These are phyloP conservation scores for Phialophora verrucosa DNA, from an alignment of 2,329 filamentous ascomycete species.

Conservation along the genomic window DNA sequence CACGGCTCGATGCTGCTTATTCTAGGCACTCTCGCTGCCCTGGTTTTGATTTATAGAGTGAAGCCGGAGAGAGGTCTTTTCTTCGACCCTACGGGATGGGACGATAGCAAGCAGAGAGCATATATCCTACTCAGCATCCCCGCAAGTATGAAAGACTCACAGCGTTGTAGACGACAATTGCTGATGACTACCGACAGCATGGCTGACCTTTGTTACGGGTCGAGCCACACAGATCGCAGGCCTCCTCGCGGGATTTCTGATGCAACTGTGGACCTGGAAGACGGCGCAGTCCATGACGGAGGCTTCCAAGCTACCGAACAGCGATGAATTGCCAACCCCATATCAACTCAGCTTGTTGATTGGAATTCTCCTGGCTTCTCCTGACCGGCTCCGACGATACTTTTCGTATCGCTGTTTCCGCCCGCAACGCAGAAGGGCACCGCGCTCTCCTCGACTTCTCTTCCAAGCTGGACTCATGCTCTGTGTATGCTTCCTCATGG, in stretches of 20 bases:
- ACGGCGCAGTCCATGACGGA: slow-evolving; percentile 19
- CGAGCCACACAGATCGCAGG: slow-evolving; percentile 22
- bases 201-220: slow-evolving; percentile 23
- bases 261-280: slow-evolving; percentile 26
- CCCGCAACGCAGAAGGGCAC: slow-evolving; percentile 12
- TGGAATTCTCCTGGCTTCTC: slow-evolving; percentile 21
- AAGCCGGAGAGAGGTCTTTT: slow-evolving; percentile 16
- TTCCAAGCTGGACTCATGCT: slow-evolving; percentile 15
- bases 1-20: slow-evolving; percentile 15
- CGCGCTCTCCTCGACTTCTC: slow-evolving; percentile 14
- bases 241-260: slow-evolving; percentile 23
- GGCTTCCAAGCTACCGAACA: neutral
- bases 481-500: slow-evolving; percentile 13
- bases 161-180: neutral
- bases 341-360: slow-evolving; percentile 27
- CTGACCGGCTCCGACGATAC: slow-evolving; percentile 20
- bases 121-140: slow-evolving; percentile 2
- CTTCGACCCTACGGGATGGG: slow-evolving; percentile 14
- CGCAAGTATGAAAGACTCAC: slow-evolving; percentile 2
- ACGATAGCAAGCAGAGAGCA: neutral
- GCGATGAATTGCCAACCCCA: slow-evolving; percentile 16
- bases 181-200: slow-evolving; percentile 8
- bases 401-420: slow-evolving; percentile 22
- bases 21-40: neutral
- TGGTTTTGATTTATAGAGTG: slow-evolving; percentile 18